Base-by-base conservation (phyloP, 768 basidiomycete genomes). In the Tricholoma bakamatsutake region DNA sequence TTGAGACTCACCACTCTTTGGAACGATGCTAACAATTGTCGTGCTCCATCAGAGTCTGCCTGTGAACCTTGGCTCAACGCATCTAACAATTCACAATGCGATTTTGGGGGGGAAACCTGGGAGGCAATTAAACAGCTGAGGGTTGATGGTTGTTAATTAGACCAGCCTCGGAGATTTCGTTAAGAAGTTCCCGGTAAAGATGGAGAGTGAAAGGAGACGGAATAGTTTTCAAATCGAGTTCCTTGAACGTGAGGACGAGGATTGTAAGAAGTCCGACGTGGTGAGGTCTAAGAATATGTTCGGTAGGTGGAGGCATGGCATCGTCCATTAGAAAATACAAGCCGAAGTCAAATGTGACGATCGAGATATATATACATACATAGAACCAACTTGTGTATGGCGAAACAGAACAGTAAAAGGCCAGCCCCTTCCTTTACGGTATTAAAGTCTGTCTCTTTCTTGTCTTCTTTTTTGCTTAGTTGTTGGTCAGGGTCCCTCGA, bases 221-320 rank as follows among this genome's bases (percentile, higher is more conserved):
- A 9, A 89, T 75, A 24, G 75, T 75, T 54, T 76, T 77, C 42
- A 77, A 69, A 24, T 76, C 75, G 55, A 76, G 75, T 59, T 87
- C 83, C 64, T 81, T 85, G 67, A 84, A 88, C 4, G 80, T 71
- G 11, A 86, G 71, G 56, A 83, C 72, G 34, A 91, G 73, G 24
- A 90, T 72, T 33, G 80, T 79, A 31, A 92, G 73, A 13, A 92
- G 72, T 49, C 79, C 79, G 50, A 93, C 73, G 65, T 93, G 91
- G 62, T 93, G 90, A 1, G 90, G 88, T 53, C 83, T 77, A 28
- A 93, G 76, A 54, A 83, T 75, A 68, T 89, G 85, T 51, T 83
- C 80, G 6, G 80, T 78, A 1, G 85, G 83, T 7, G 85, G 82
- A 53, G 81, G 82, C 18, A 76, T 24, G 21, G 21, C 73, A 33